Evolutionary conservation across 2,329 filamentous ascomycete genomes (phyloP).

Genomic region (Aspergillus clavatus): DNA sequence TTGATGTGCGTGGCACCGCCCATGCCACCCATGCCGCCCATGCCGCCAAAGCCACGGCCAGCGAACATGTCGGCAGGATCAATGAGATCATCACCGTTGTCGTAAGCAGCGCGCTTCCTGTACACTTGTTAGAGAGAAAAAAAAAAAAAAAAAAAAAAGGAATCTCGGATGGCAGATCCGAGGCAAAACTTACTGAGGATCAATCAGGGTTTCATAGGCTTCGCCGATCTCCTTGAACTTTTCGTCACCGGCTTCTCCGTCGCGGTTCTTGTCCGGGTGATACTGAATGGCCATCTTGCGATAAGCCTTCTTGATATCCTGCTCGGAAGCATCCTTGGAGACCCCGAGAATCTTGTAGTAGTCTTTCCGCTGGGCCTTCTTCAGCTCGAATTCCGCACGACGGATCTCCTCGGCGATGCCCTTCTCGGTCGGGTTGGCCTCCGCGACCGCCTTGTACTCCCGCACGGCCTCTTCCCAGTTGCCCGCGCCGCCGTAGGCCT

Average conservation of each 20-base stretch:
- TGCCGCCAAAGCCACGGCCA: conserved; percentile 47
- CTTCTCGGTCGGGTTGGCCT: conserved; percentile 76
- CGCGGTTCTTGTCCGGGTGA: conserved; percentile 94
- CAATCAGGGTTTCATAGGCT: conserved; percentile 92
- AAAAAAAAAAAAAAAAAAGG: conserved; percentile 1
- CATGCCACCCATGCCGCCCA: conserved; percentile 55
- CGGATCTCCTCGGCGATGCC: conserved; percentile 78
- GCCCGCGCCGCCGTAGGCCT: conserved; percentile 76
- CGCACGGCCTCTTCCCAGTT: conserved; percentile 88
- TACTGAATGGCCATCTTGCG: conserved; percentile 88
- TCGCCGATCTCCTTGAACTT: conserved; percentile 98
- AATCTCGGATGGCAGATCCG: too few species aligned
- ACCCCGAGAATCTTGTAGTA: conserved; percentile 97
- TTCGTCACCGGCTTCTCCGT: conserved; percentile 73
- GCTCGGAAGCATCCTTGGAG: conserved; percentile 76
- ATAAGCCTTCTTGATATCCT: conserved; percentile 94
- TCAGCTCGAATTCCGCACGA: conserved; percentile 87
- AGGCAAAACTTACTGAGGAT: conserved; percentile 86
- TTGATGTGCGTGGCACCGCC: conserved; percentile 44
- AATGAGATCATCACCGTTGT: conserved; percentile 85
- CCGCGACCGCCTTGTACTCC: conserved; percentile 81
- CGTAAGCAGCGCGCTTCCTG: conserved; percentile 83
- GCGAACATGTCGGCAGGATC: conserved; percentile 84
- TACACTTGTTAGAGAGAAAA: conserved; percentile 10
- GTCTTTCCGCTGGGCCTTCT: conserved; percentile 96